Conservation (phyloP, 257 asterid genomes). For the Plantago elongata region DNA sequence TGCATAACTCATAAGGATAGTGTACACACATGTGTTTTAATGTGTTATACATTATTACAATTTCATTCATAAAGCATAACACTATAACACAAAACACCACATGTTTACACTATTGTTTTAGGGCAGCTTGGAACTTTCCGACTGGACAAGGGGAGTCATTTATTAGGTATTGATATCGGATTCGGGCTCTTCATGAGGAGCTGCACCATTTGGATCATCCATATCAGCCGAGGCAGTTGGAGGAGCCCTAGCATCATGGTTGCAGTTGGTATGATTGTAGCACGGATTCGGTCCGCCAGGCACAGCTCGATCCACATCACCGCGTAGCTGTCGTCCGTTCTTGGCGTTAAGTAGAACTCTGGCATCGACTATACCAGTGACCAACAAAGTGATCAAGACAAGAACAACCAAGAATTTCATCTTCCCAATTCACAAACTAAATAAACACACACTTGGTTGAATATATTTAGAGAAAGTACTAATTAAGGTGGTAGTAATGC, state of each 20-base stretch:
- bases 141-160: no score
- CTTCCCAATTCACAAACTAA: neutral
- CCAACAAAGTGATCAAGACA: neutral
- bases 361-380: neutral
- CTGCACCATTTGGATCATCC: neutral
- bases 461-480: neutral
- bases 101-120: no score
- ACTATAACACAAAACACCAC: no score
- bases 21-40: no score
- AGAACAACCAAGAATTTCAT: neutral
- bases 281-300: conserved; percentile 1
- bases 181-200: neutral
- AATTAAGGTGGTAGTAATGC: neutral
- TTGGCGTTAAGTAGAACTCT: neutral
- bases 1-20: no score
- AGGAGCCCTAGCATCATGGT: conserved; percentile 1
- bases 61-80: no score
- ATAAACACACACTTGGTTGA: neutral
- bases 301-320: neutral
- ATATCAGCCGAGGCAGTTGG: neutral
- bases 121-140: no score
- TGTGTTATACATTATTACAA: no score
- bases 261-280: neutral
- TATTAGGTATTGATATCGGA: neutral
- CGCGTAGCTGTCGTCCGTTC: neutral